phyloP scores from a whole-genome alignment of 2,329 filamentous ascomycete species.

The Ceratocystis colombiana region DNA sequence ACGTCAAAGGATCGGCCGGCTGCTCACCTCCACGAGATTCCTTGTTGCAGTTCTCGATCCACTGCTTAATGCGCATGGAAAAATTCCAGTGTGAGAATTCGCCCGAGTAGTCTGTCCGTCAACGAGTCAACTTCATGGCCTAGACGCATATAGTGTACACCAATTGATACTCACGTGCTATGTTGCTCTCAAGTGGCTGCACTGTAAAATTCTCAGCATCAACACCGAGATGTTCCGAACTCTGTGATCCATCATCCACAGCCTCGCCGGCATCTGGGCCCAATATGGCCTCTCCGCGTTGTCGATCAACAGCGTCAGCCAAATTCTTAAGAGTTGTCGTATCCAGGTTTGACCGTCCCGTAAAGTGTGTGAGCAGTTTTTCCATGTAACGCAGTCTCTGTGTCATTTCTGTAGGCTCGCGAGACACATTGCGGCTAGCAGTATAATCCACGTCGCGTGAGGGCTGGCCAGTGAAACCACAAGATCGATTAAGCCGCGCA shows the following conservation, averaged over 20 bases:
- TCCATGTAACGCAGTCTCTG: constrained; percentile 35
- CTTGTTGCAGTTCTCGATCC: constrained; percentile 36
- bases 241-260: constrained; percentile 23
- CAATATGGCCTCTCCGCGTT: constrained; percentile 21
- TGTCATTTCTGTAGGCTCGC: constrained; percentile 26
- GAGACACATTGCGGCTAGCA: constrained; percentile 6
- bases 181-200: constrained; percentile 36
- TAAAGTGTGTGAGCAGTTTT: constrained; percentile 39
- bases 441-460: constrained; percentile 17
- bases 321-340: constrained; percentile 36
- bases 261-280: neutral
- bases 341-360: constrained; percentile 38
- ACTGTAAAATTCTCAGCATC: constrained; percentile 37
- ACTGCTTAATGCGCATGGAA: constrained; percentile 42
- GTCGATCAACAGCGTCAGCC: constrained; percentile 37
- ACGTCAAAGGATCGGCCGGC: constrained; percentile 28
- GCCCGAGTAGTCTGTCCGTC: constrained; percentile 39
- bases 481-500: constrained; percentile 41
- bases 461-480: constrained; percentile 37
- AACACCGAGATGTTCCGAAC: constrained; percentile 28
- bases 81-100: constrained; percentile 47
- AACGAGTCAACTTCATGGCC: neutral
- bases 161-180: constrained; percentile 33
- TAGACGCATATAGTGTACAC: constrained; percentile 8
- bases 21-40: constrained; percentile 19